Evolutionary conservation across 108 stramenopile species (phyloP).

Genomic region (Fragilaria crotonensis): DNA sequence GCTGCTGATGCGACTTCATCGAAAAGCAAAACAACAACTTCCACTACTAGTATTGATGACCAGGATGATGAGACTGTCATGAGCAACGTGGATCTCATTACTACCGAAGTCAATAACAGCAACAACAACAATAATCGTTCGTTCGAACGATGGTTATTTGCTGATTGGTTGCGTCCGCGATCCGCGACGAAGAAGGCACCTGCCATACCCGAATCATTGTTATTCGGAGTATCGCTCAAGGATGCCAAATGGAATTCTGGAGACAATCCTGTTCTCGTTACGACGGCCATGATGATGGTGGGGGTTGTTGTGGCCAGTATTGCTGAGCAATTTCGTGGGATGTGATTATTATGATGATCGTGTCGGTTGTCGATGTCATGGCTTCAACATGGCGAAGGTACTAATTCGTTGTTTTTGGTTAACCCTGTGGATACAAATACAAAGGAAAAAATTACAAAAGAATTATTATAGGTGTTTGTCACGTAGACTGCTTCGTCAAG

Average conservation of each 20-base stretch:
- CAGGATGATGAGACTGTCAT: not conserved
- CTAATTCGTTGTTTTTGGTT: no score
- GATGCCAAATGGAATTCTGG: conserved; percentile 86
- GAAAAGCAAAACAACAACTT: not conserved
- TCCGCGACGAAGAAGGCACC: conserved; percentile 69
- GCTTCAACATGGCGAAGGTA: no score
- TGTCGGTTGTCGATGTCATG: no score
- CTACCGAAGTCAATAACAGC: not conserved
- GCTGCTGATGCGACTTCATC: conserved; percentile 10
- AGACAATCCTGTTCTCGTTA: conserved; percentile 76
- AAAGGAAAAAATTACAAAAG: no score
- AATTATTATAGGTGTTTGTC: no score
- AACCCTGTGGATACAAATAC: no score
- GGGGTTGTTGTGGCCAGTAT: conserved; percentile 57
- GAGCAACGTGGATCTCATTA: not conserved
- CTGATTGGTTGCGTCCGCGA: conserved; percentile 62
- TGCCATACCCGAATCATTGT: conserved; percentile 66
- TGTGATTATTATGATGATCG: no score
- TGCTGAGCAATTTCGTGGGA: no score
- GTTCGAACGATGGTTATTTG: conserved; percentile 76
- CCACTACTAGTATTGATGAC: conserved; percentile 1
- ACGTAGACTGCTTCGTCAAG: no score
- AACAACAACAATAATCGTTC: conserved; percentile 26
- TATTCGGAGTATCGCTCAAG: no score
- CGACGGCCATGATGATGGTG: conserved; percentile 55